Evolutionary conservation across 1,139 yeast species (phyloP).

Genomic region (Lodderomyces parapsilosis): DNA sequence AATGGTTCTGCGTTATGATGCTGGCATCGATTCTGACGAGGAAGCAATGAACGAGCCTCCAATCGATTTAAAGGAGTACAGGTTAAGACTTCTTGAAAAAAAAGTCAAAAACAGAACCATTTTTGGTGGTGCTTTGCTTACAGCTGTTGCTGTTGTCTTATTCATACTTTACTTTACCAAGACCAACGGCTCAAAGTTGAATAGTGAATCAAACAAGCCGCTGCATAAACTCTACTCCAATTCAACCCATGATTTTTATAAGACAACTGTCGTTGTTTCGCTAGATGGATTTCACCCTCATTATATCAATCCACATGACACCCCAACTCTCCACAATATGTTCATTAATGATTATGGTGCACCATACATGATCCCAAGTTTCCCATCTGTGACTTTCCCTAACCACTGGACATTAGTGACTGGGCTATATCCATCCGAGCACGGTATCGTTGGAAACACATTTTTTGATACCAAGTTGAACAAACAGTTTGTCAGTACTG

Average conservation of each 20-base stretch:
- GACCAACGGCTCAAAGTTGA: constrained; percentile 50
- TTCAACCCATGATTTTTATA: constrained; percentile 71
- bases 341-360: constrained; percentile 59
- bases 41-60: constrained; percentile 8
- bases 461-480: constrained; percentile 63
- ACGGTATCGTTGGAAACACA: constrained; percentile 84
- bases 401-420: constrained; percentile 92
- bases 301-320: constrained; percentile 61
- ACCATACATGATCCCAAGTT: constrained; percentile 83
- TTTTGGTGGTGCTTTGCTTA: constrained; percentile 10
- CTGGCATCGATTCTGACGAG: constrained; percentile 8
- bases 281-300: constrained; percentile 93
- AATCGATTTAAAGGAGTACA: constrained; percentile 13
- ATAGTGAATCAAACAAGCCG: constrained; percentile 16
- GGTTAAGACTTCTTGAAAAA: constrained; percentile 14
- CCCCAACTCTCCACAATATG: constrained; percentile 69
- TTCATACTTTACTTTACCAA: constrained; percentile 17
- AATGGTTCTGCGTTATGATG: constrained; percentile 12
- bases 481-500: constrained; percentile 63
- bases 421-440: constrained; percentile 79
- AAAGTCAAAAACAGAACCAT: constrained; percentile 14
- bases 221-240: constrained; percentile 41
- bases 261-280: constrained; percentile 76
- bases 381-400: constrained; percentile 88
- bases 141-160: constrained; percentile 8